These are phyloP conservation scores for Starmerella khaoyaiensis DNA, from an alignment of 805 yeast species.

Conservation along the genomic window DNA sequence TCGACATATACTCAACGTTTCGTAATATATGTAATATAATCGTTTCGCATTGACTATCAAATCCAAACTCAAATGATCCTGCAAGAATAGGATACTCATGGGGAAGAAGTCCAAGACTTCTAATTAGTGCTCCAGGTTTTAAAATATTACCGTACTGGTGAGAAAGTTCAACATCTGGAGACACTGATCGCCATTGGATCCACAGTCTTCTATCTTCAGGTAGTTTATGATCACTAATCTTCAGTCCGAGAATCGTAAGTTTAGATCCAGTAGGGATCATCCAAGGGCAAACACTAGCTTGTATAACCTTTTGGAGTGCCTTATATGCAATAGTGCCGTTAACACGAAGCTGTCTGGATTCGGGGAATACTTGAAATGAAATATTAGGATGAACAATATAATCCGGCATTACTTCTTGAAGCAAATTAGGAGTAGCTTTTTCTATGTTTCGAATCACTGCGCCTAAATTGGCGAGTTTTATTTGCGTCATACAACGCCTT, in stretches of 20 bases:
- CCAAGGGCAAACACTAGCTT: slow-evolving; percentile 22
- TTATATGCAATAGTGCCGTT: slow-evolving; percentile 24
- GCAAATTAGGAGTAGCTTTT: slow-evolving; percentile 22
- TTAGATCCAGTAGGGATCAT: slow-evolving; percentile 24
- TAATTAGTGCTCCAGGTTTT: slow-evolving; percentile 21
- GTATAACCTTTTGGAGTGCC: slow-evolving; percentile 23
- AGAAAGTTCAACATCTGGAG: slow-evolving; percentile 10
- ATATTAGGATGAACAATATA: slow-evolving; percentile 24
- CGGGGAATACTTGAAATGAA: slow-evolving; percentile 24
- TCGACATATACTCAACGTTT: slow-evolving; percentile 27
- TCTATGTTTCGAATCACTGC: slow-evolving; percentile 21
- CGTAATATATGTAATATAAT: slow-evolving; percentile 25
- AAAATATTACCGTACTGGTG: slow-evolving; percentile 4
- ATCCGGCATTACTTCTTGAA: slow-evolving; percentile 21
- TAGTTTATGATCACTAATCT: slow-evolving; percentile 11
- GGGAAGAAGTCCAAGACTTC: slow-evolving; percentile 24
- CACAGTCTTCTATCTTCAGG: slow-evolving; percentile 15
- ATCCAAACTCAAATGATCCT: slow-evolving; percentile 29
- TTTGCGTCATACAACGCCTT: slow-evolving; percentile 15
- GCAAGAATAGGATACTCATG: slow-evolving; percentile 28
- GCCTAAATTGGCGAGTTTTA: slow-evolving; percentile 26
- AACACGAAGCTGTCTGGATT: slow-evolving; percentile 21
- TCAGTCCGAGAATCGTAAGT: slow-evolving; percentile 19
- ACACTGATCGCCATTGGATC: slow-evolving; percentile 20
- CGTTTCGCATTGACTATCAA: slow-evolving; percentile 21